These are phyloP conservation scores for Yamadazyma scolyti DNA, from an alignment of 805 yeast species.

Conservation along the genomic window DNA sequence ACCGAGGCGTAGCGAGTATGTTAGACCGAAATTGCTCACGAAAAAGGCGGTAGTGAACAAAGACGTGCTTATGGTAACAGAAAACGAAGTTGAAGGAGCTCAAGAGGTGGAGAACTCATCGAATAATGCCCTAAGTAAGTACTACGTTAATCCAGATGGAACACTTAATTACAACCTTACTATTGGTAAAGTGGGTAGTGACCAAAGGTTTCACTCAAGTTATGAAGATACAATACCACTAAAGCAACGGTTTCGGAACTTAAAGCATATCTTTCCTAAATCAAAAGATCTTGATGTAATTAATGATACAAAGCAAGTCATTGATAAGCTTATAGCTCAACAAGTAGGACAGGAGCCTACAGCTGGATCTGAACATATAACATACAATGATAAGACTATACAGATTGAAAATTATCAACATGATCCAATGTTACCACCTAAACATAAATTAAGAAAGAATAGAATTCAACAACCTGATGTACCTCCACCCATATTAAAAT, in stretches of 20 bases:
- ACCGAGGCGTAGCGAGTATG: conserved; percentile 24
- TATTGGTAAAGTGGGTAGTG: conserved; percentile 13
- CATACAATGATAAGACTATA: conserved; percentile 39
- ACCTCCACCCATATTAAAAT: conserved; percentile 51
- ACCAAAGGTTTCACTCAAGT: conserved; percentile 38
- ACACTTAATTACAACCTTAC: conserved; percentile 23
- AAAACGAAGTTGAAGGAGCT: background rate
- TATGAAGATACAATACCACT: conserved; percentile 61
- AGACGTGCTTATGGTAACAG: conserved; percentile 3
- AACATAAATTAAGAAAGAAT: conserved; percentile 67
- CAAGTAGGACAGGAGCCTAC: conserved; percentile 40
- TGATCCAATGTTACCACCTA: conserved; percentile 87
- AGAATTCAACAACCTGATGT: conserved; percentile 61
- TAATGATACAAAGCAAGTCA: conserved; percentile 52
- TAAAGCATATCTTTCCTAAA: conserved; percentile 38
- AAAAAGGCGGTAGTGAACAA: background rate
- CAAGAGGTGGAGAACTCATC: conserved; percentile 4
- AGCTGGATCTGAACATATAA: conserved; percentile 23
- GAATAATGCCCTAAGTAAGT: conserved; percentile 12
- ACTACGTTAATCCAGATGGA: conserved; percentile 24
- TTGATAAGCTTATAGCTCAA: conserved; percentile 48
- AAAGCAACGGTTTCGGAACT: conserved; percentile 36
- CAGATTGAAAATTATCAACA: conserved; percentile 63
- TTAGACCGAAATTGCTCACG: background rate
- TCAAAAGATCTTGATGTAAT: conserved; percentile 39